These are phyloP conservation scores for Catenaria anguillulae DNA, from an alignment of 371 early-diverging fungal species.

Conservation along the genomic window DNA sequence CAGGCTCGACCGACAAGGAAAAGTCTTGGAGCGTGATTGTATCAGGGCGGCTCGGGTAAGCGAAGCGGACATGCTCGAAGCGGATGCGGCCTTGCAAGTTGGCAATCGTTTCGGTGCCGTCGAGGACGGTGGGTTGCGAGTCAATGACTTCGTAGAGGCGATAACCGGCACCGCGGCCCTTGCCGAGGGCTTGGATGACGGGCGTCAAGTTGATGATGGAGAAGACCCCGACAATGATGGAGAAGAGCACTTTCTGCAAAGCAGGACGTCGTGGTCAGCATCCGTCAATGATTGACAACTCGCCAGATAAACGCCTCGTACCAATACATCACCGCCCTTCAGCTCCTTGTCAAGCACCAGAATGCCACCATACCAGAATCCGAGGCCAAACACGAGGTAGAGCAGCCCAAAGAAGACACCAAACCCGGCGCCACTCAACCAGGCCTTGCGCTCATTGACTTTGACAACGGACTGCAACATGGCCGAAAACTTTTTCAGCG, in stretches of 20 bases:
- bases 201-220: constrained; percentile 40
- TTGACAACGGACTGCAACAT: neutral
- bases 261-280: neutral
- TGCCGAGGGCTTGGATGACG: constrained; percentile 34
- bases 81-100: constrained; percentile 20
- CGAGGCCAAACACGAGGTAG: neutral
- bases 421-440: neutral
- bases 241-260: neutral
- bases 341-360: constrained; percentile 32
- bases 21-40: constrained; percentile 11
- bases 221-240: constrained; percentile 11
- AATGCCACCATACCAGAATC: constrained; percentile 36
- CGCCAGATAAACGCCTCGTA: neutral
- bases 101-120: neutral
- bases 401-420: neutral
- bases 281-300: neutral
- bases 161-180: constrained; percentile 49
- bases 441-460: neutral
- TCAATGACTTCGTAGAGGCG: constrained; percentile 13
- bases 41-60: constrained; percentile 22
- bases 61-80: constrained; percentile 21
- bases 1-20: constrained; percentile 19
- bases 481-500: neutral
- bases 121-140: constrained; percentile 14
- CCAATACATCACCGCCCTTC: constrained; percentile 33